A percentile compares a stretch with the other conserved stretches of the same genome.
Conservation (phyloP, 2,329 filamentous ascomycete genomes). For the Talaromyces sp. region DNA sequence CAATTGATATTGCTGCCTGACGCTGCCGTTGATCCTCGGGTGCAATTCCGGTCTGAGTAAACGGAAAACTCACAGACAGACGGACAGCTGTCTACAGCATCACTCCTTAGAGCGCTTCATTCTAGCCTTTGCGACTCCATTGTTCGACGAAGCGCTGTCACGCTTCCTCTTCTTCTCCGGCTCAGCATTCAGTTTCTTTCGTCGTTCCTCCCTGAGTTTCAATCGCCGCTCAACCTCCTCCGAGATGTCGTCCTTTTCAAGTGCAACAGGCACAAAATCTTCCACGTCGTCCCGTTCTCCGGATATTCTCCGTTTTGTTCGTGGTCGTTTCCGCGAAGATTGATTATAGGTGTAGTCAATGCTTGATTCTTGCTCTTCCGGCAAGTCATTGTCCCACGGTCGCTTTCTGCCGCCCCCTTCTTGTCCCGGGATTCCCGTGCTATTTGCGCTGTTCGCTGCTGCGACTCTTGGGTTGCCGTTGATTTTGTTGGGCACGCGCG, state of each 20-base stretch:
- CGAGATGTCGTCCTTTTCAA: conserved; percentile 43
- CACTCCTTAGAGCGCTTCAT: not conserved
- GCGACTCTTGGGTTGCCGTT: not conserved
- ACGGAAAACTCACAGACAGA: not conserved
- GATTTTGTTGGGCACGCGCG: not conserved
- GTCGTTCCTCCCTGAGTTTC: conserved; percentile 38
- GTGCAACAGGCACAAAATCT: conserved; percentile 21
- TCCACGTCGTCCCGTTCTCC: conserved; percentile 24
- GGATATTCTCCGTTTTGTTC: conserved; percentile 18
- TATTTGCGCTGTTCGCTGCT: not conserved
- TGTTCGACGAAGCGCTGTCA: conserved; percentile 24
- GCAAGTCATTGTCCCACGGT: conserved; percentile 2
- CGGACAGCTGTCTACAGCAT: not conserved
- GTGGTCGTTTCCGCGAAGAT: conserved; percentile 22
- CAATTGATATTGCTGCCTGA: not conserved
- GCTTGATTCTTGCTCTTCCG: not conserved
- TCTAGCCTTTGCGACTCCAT: not conserved
- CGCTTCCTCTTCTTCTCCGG: conserved; percentile 39
- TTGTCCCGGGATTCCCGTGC: not conserved
- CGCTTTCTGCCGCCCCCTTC: not conserved
- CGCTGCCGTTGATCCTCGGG: not conserved
- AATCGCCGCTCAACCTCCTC: conserved; percentile 43
- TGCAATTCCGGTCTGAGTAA: not conserved
- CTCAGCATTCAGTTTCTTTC: conserved; percentile 28
- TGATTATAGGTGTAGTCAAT: not conserved